Base-by-base conservation (phyloP, 108 stramenopile species). In the Stephanodiscus triporus region DNA sequence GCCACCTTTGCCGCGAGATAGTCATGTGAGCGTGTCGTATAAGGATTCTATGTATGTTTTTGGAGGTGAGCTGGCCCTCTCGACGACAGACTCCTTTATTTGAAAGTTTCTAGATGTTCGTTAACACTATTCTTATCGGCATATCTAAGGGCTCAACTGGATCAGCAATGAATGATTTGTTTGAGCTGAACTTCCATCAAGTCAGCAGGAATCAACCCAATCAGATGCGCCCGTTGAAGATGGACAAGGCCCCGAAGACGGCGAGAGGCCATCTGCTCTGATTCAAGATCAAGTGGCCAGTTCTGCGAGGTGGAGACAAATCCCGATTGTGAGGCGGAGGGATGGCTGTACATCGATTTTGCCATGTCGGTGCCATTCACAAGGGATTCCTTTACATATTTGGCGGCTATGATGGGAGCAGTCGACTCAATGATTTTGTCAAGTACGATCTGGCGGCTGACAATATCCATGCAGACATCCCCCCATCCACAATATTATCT, bases 351-450 rank as follows among this genome's bases (percentile, higher is more conserved):
- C 88, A 86, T 79, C 84, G 98, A 10, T 98, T 98, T 75, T 98
- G 98, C 72, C 98, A 98, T 68, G 96, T 96, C 2, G 97, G 83
- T 1, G 87, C 85, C 27, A 88, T 89, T 9, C 68, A 90, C 76
- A 70, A 70, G 29, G 86, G 88, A 54, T 75, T 86, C 16, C 75
- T 99, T 62, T 97, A 88, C 70, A 76, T 96, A 16, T 97, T 97
- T 77, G 98, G 98, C 26, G 98, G 98, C 0, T 99, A 99, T 68
- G 96, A 97, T 73, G 97, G 98, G 6, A 68, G 89, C 6, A 86
- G 86, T 68, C 84, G 98, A 14, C 89, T 99, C 24, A 97, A 97
- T 75, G 98, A 99, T 60, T 97, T 97, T 67, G 78, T 97, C 36
- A 85, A 91, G 75, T 87, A 78, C n/a, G 81, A 78, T 58, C 43